Conservation (phyloP, 2,329 filamentous ascomycete species). For the Parasarocladium wereldwijsianum region DNA sequence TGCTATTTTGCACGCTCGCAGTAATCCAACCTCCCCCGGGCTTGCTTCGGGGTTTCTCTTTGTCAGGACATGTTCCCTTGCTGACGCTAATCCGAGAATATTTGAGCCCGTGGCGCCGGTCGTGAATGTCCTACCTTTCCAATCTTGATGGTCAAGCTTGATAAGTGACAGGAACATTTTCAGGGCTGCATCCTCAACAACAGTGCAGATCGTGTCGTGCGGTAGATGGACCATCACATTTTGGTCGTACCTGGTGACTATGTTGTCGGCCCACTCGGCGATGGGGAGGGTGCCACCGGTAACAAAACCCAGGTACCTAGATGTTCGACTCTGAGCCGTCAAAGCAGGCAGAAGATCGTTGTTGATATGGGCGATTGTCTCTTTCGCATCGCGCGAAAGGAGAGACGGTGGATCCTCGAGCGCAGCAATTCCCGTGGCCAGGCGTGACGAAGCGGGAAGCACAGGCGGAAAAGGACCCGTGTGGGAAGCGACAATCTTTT, state of each 20-base stretch:
- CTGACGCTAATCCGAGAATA: constrained; percentile 57
- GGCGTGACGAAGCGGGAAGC: too few relatives aligned
- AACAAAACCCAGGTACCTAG: constrained; percentile 78
- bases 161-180: constrained; percentile 55
- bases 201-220: constrained; percentile 57
- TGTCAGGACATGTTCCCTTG: constrained; percentile 47
- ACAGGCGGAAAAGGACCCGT: too few relatives aligned
- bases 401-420: too few relatives aligned
- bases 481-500: too few relatives aligned
- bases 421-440: too few relatives aligned
- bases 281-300: constrained; percentile 69
- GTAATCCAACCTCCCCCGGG: constrained; percentile 56
- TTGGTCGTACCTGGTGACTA: constrained; percentile 71
- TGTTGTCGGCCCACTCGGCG: constrained; percentile 66
- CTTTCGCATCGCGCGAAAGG: too few relatives aligned
- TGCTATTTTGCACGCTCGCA: constrained; percentile 48
- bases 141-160: constrained; percentile 39
- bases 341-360: constrained; percentile 40
- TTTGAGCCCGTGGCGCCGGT: constrained; percentile 63
- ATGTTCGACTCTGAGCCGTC: constrained; percentile 47
- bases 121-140: constrained; percentile 40
- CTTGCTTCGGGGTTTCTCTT: constrained; percentile 17
- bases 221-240: constrained; percentile 75
- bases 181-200: constrained; percentile 61
- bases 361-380: constrained; percentile 29